A percentile compares a stretch with the other conserved stretches of the same genome.
Conservation (phyloP, 129 eudicot species). For the Saposhnikovia divaricata region DNA sequence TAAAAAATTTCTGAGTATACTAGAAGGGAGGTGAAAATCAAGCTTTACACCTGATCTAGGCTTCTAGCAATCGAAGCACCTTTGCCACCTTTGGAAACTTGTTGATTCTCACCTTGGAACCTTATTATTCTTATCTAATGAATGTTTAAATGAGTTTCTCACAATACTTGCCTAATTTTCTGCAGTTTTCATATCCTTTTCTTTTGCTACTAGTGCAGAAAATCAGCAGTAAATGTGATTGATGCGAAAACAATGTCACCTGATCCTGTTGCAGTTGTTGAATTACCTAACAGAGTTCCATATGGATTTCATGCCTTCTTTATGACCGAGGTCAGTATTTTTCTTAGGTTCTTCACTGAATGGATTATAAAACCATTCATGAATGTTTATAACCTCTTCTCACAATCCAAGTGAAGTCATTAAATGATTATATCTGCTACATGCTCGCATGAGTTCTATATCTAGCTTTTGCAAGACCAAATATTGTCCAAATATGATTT, state of each 20-base stretch:
- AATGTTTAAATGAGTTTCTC: not conserved
- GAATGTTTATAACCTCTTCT: not conserved
- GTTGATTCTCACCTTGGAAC: not conserved
- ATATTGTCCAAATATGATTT: not conserved
- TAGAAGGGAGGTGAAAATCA: not conserved
- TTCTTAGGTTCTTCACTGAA: not conserved
- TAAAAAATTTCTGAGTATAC: too few species aligned
- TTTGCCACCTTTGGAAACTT: not conserved
- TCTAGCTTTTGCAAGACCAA: not conserved
- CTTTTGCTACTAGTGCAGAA: slow-evolving; percentile 32
- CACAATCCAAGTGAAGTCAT: not conserved
- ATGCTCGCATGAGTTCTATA: not conserved
- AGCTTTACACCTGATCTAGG: too few species aligned
- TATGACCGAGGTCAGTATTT: slow-evolving; percentile 71
- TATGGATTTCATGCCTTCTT: slow-evolving; percentile 98
- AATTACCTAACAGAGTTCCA: slow-evolving; percentile 79
- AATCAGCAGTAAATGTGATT: slow-evolving; percentile 71
- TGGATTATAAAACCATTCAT: not conserved
- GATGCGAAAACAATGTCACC: slow-evolving; percentile 96
- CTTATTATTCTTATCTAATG: not conserved
- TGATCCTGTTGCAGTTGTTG: slow-evolving; percentile 93
- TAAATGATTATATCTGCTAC: not conserved
- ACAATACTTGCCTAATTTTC: not conserved
- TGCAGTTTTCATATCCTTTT: not conserved
- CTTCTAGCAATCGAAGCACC: not conserved